These are phyloP conservation scores for Ceratobasidium sp. DNA, from an alignment of 1,284 basidiomycete species.

Conservation along the genomic window DNA sequence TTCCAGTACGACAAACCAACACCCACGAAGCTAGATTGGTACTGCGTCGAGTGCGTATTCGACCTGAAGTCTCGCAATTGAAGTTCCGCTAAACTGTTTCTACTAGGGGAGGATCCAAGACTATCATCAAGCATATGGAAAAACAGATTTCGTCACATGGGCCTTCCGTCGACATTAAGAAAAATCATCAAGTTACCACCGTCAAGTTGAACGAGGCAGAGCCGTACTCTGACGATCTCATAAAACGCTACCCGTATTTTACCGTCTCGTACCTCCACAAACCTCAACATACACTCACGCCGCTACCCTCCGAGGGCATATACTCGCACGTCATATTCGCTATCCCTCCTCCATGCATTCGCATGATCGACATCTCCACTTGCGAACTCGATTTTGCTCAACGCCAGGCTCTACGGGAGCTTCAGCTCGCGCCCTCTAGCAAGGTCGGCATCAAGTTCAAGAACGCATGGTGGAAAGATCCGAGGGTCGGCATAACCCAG, in stretches of 20 bases:
- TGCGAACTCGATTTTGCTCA: slow-evolving; percentile 53
- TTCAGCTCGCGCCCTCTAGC: slow-evolving; percentile 54
- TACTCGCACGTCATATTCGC: slow-evolving; percentile 58
- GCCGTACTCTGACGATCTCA: slow-evolving; percentile 50
- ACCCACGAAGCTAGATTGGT: neutral
- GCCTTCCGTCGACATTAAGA: slow-evolving; percentile 42
- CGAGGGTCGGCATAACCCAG: neutral
- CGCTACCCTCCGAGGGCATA: slow-evolving; percentile 17
- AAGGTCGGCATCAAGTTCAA: slow-evolving; percentile 60
- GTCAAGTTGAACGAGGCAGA: slow-evolving; percentile 52
- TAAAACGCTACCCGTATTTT: slow-evolving; percentile 27
- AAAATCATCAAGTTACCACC: slow-evolving; percentile 46
- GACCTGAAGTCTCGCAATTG: neutral
- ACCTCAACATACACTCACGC: slow-evolving; percentile 51
- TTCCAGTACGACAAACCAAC: neutral
- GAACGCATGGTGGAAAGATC: slow-evolving; percentile 58
- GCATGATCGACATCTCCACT: slow-evolving; percentile 52
- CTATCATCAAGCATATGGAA: neutral
- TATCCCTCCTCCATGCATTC: slow-evolving; percentile 50
- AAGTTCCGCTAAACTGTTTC: neutral
- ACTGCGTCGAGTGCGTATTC: slow-evolving; percentile 18
- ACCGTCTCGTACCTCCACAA: slow-evolving; percentile 48
- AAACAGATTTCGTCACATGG: slow-evolving; percentile 46
- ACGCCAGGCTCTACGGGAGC: slow-evolving; percentile 54
- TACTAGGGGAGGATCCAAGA: slow-evolving; percentile 51